Base-by-base conservation (phyloP, 2,329 filamentous ascomycete species). In the Cladosporium oxysporum region DNA sequence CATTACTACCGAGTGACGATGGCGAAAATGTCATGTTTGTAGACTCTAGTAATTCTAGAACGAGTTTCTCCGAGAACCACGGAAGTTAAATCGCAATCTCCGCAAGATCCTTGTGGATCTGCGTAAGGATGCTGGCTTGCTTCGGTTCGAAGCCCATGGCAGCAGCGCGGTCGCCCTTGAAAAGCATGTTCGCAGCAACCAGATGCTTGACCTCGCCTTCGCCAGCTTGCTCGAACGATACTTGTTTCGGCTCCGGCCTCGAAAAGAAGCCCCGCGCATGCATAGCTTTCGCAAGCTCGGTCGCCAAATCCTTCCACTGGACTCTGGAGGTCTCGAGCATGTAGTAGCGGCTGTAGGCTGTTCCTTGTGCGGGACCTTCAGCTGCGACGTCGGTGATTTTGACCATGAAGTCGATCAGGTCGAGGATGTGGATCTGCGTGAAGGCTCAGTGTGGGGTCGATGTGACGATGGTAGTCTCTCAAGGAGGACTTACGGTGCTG, bases 231-330 rank as follows among this genome's bases (percentile, higher is more conserved):
- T 59, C 57, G 4, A 59, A 59, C 23, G 33, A 28, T 14, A 49
- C 41, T 16, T 50, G 28, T 28, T 49, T 61, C 21, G 55, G 55
- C 55, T 35, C 14, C 28, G 61, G 50, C 0, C 29, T 35, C 14
- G 47, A 33, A 23, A 64, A 64, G 28, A 55, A 16, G 16, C 50
- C 50, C 21, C 41, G 55, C 12, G 47, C 14, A 28, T 64, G 50
- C 47, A 53, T 53, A 12, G 50, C 50, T 50, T 64, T 64, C 10
- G 61, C 61, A 18, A 64, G 61, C 50, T 64, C 61, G 12, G 61
- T 57, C 18, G 61, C 61, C 18, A 64, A 29, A 21, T 64, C 47
- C 35, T 64, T 64, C 61, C 61, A 64, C 18, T 35, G 35, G 18
- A 64, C 61, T 29, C 29, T 57, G 50, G 29, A 29, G 5, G 61